These are phyloP conservation scores for Gryganskiella cystojenkinii DNA, from an alignment of 192 early-diverging fungal species.

Conservation along the genomic window DNA sequence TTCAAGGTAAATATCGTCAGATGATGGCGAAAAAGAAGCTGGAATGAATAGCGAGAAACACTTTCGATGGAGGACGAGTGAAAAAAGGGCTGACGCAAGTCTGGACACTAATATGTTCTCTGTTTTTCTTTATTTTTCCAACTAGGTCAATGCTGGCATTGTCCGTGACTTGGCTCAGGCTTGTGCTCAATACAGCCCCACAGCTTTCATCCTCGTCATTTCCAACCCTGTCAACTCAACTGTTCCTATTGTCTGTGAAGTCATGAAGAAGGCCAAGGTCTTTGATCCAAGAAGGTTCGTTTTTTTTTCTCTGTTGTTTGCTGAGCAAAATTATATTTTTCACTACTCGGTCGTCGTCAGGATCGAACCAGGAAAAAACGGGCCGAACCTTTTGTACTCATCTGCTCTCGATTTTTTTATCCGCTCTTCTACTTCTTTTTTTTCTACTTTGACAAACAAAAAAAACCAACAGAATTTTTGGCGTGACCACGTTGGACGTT, in stretches of 20 bases:
- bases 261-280: slow-evolving; percentile 86
- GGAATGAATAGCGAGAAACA: not conserved
- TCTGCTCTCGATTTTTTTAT: slow-evolving; percentile 55
- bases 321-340: no score
- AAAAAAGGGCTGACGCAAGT: not conserved
- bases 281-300: slow-evolving; percentile 81
- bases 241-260: slow-evolving; percentile 93
- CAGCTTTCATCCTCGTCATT: slow-evolving; percentile 89
- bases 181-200: slow-evolving; percentile 81
- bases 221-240: slow-evolving; percentile 99
- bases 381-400: no score
- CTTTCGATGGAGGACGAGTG: no score
- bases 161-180: slow-evolving; percentile 86
- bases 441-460: slow-evolving; percentile 16
- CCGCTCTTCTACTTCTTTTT: slow-evolving; percentile 3
- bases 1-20: slow-evolving; percentile 75
- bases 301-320: no score
- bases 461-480: slow-evolving; percentile 87
- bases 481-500: slow-evolving; percentile 94
- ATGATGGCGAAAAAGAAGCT: not conserved
- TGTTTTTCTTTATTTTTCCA: slow-evolving; percentile 7
- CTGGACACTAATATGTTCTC: not conserved
- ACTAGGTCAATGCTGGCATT: slow-evolving; percentile 94
- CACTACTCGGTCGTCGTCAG: no score
- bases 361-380: no score